Base-by-base conservation (phyloP, 2,329 filamentous ascomycete species). In the Stagonosporopsis vannaccii region DNA sequence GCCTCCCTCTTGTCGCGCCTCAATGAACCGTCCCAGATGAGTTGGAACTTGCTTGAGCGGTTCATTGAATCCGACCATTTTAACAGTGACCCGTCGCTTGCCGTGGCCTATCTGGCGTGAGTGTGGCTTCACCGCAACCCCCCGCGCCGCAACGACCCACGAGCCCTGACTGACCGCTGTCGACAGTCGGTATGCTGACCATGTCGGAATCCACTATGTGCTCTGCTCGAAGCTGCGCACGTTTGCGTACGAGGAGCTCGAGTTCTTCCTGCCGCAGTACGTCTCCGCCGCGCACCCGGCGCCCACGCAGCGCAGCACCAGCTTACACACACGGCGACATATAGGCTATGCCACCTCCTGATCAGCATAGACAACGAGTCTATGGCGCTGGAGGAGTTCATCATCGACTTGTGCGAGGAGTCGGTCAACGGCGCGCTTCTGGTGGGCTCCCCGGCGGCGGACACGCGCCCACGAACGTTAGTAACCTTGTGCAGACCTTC, bases 61-160 rank as follows among this genome's bases (percentile, higher is more conserved):
- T 93, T 94, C 86, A 87, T 95, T 82, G 90, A 94, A 85, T 92
- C 90, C 82, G 91, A 95, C 83, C 90, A 95, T 82, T 95, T 95
- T 84, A 94, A 93, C 82, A 89, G 90, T 80, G 89, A 94, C 79
- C 90, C 91, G 62, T 94, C 92, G 78, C 87, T 95, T 77, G 90
- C 90, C 60, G 91, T 95, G 75, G 91, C 90, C 65, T 95, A 95
- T 79, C 87, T 95, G 73, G 91, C 90, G 90, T 94, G 82, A 85
- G 88, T 82, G 55, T 68, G 51, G 44, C 49, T 48, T 57, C 48
- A 55, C 54, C 51, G 50, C 42, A 44, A 32, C 25, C 46, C 50
- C 26, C 30, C 47, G 42, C 48, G 58, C 63, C 51, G 58, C 58
- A 57, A 22, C 30, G 32, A 33, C 35, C 30, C 26, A 13, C 23